Evolutionary conservation across 331 rosid species (phyloP).

Genomic region (Quercus tomentella): DNA sequence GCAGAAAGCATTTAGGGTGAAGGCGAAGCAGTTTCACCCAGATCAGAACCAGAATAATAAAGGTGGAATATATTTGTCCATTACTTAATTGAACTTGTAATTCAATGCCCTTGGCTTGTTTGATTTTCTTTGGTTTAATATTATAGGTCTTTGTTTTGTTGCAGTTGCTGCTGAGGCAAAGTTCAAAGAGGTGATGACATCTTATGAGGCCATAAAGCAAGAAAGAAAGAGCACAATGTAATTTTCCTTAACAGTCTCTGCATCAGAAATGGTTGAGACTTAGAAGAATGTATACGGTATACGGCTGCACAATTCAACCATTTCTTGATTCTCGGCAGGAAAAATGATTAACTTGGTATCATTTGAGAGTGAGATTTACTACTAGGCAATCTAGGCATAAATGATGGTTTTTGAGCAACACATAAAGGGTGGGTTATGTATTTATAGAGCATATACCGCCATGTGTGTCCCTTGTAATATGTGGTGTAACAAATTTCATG

Average conservation of each 20-base stretch:
- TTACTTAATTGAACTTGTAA: background rate
- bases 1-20: conserved; percentile 85
- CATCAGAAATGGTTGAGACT: background rate
- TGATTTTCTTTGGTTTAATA: background rate
- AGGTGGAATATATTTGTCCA: conserved; percentile 38
- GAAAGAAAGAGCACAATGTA: conserved; percentile 52
- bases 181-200: conserved; percentile 89
- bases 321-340: conserved; percentile 11
- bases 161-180: conserved; percentile 90
- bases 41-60: conserved; percentile 86
- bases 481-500: conserved; percentile 9
- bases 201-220: conserved; percentile 88
- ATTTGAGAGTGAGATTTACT: conserved; percentile 18
- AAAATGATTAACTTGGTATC: conserved; percentile 6
- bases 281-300: conserved; percentile 5
- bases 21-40: conserved; percentile 89
- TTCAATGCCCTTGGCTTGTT: conserved; percentile 1
- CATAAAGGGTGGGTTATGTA: conserved; percentile 9
- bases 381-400: background rate
- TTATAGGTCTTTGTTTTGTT: conserved; percentile 23
- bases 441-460: conserved; percentile 8
- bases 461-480: conserved; percentile 12
- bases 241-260: conserved; percentile 7
- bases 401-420: background rate
- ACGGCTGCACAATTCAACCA: conserved; percentile 1